A percentile compares a stretch with the other conserved stretches of the same genome.
Evolutionary conservation across 2,329 filamentous ascomycete genomes (phyloP).

Genomic region (Cladosporium sp.): DNA sequence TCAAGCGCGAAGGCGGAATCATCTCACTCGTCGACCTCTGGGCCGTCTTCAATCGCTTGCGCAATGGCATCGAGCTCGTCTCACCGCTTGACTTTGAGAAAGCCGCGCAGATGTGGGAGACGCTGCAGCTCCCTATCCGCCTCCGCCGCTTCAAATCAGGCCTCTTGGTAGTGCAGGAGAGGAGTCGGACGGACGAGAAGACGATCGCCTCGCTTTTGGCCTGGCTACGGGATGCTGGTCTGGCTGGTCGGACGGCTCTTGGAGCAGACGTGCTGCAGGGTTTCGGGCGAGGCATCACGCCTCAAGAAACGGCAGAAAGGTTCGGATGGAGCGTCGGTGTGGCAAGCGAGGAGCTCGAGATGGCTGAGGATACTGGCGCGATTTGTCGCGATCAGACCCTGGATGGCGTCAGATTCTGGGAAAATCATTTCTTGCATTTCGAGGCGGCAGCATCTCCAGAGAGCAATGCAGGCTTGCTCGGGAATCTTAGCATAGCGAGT

Average conservation of each 20-base stretch:
- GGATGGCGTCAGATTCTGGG: conserved; percentile 89
- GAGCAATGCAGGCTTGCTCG: not conserved
- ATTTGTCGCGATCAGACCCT: conserved; percentile 88
- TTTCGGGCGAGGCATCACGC: conserved; percentile 81
- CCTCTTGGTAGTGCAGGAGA: conserved; percentile 85
- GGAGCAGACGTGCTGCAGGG: conserved; percentile 52
- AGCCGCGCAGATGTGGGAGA: conserved; percentile 82
- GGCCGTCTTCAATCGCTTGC: conserved; percentile 89
- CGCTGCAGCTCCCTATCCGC: conserved; percentile 75
- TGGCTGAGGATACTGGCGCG: conserved; percentile 87
- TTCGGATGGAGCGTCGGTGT: conserved; percentile 98
- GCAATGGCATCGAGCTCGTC: conserved; percentile 89
- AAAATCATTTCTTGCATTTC: conserved; percentile 50
- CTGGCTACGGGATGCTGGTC: conserved; percentile 61
- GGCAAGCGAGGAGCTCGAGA: conserved; percentile 88
- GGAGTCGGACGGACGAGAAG: conserved; percentile 83
- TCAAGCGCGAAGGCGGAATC: conserved; percentile 76
- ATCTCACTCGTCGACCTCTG: conserved; percentile 86
- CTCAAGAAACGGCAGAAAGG: conserved; percentile 77
- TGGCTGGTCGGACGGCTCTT: not conserved
- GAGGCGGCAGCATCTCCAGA: not conserved
- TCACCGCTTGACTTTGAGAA: conserved; percentile 89
- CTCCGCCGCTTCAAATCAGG: conserved; percentile 86
- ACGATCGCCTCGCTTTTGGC: conserved; percentile 69
- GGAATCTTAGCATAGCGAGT: not conserved